Conservation (phyloP, 768 basidiomycete genomes). For the Boletales sp. region DNA sequence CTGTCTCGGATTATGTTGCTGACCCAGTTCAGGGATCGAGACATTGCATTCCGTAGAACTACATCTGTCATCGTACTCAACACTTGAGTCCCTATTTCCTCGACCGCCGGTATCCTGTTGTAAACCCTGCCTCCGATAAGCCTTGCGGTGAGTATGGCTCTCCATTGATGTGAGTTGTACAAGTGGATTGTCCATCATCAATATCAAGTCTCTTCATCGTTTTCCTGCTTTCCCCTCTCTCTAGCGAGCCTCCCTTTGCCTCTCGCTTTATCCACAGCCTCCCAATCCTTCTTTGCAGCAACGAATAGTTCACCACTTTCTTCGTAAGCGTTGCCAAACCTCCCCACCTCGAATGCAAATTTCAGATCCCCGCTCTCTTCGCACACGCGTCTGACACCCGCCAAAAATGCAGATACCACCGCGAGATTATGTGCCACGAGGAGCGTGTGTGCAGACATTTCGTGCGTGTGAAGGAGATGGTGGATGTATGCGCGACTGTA, state of each 20-base stretch:
- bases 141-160: background rate
- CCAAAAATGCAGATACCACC: constrained; percentile 63
- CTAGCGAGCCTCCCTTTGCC: constrained; percentile 73
- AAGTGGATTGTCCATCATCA: background rate
- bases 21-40: constrained; percentile 7
- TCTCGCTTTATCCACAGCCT: constrained; percentile 61
- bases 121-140: background rate
- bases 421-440: constrained; percentile 73
- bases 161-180: background rate
- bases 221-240: constrained; percentile 46
- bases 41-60: constrained; percentile 17
- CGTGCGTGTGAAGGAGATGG: constrained; percentile 83
- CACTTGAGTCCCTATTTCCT: background rate
- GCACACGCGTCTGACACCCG: constrained; percentile 45
- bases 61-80: constrained; percentile 5
- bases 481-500: constrained; percentile 68
- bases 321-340: constrained; percentile 53
- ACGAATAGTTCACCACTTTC: constrained; percentile 42
- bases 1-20: background rate
- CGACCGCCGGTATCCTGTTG: no score
- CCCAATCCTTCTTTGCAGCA: constrained; percentile 56
- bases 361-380: background rate
- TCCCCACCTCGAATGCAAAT: constrained; percentile 46
- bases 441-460: constrained; percentile 82
- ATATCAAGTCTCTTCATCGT: background rate